Evolutionary conservation across 805 yeast species (phyloP).

Genomic region (Schwanniomyces sp.): DNA sequence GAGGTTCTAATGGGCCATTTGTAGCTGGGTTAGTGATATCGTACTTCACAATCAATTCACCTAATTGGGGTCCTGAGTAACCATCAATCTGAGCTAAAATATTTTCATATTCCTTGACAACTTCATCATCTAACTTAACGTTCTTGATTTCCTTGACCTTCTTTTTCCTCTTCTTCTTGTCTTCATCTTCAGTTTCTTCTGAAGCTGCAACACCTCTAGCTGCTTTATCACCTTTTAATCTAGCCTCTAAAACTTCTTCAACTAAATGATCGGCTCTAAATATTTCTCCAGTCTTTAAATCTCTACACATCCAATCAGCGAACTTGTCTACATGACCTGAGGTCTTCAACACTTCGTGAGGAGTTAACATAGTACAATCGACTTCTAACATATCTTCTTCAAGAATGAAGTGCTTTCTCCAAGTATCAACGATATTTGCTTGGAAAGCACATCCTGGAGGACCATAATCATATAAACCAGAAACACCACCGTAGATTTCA

Average conservation of each 20-base stretch:
- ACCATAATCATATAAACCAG: slow-evolving; percentile 97
- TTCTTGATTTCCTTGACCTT: slow-evolving; percentile 95
- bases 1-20: slow-evolving; percentile 81
- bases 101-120: slow-evolving; percentile 76
- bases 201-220: slow-evolving; percentile 78
- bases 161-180: slow-evolving; percentile 67
- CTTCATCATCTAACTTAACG: slow-evolving; percentile 78
- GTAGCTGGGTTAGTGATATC: slow-evolving; percentile 91
- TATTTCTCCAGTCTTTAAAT: slow-evolving; percentile 93
- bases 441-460: slow-evolving; percentile 99
- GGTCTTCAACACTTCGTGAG: slow-evolving; percentile 95
- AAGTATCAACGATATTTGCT: slow-evolving; percentile 88
- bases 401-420: slow-evolving; percentile 97
- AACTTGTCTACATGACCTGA: slow-evolving; percentile 99
- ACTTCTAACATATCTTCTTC: slow-evolving; percentile 99
- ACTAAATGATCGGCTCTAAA: slow-evolving; percentile 98
- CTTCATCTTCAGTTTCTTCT: slow-evolving; percentile 59
- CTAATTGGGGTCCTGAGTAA: slow-evolving; percentile 87
- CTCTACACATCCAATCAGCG: slow-evolving; percentile 99
- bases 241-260: slow-evolving; percentile 94
- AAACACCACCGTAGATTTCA: slow-evolving; percentile 97
- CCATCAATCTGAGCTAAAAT: slow-evolving; percentile 95
- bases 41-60: slow-evolving; percentile 80
- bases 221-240: slow-evolving; percentile 95
- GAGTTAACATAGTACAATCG: slow-evolving; percentile 97